Evolutionary conservation across 495 filamentous ascomycete species (phyloP).

Genomic region (Parathielavia hyrcaniae): DNA sequence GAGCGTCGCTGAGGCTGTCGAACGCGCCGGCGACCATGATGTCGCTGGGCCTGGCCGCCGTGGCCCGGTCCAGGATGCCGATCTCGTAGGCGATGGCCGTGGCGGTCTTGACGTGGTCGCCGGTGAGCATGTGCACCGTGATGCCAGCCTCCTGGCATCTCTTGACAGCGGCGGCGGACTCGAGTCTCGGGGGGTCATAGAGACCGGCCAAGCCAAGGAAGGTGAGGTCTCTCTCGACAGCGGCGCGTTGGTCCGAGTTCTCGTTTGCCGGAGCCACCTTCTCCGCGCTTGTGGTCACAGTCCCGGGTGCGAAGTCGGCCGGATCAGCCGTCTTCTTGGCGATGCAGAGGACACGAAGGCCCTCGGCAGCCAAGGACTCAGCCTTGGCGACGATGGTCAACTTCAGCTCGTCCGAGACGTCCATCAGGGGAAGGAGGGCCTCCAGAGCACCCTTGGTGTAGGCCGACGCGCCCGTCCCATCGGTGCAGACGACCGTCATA

Average conservation of each 20-base stretch:
- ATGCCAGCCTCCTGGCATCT: constrained; percentile 66
- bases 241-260: constrained; percentile 29
- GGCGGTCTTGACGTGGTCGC: constrained; percentile 69
- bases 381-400: constrained; percentile 54
- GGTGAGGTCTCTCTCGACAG: constrained; percentile 51
- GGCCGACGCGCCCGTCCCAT: constrained; percentile 36
- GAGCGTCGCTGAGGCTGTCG: constrained; percentile 50
- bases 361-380: constrained; percentile 58
- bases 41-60: constrained; percentile 44
- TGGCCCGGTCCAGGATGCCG: constrained; percentile 55
- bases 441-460: constrained; percentile 79
- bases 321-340: constrained; percentile 43
- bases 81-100: constrained; percentile 68
- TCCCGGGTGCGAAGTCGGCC: not conserved
- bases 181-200: constrained; percentile 64
- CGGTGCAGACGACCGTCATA: constrained; percentile 69
- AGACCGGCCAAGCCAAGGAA: constrained; percentile 62
- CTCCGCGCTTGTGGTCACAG: constrained; percentile 10
- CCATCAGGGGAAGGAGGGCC: constrained; percentile 59
- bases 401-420: constrained; percentile 54
- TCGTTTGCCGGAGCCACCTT: constrained; percentile 12
- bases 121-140: constrained; percentile 76
- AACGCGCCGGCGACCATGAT: constrained; percentile 59
- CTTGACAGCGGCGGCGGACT: constrained; percentile 57
- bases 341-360: constrained; percentile 72